phyloP scores from a whole-genome alignment of 163 green algal genomes.

The Chloroidium sp. region DNA sequence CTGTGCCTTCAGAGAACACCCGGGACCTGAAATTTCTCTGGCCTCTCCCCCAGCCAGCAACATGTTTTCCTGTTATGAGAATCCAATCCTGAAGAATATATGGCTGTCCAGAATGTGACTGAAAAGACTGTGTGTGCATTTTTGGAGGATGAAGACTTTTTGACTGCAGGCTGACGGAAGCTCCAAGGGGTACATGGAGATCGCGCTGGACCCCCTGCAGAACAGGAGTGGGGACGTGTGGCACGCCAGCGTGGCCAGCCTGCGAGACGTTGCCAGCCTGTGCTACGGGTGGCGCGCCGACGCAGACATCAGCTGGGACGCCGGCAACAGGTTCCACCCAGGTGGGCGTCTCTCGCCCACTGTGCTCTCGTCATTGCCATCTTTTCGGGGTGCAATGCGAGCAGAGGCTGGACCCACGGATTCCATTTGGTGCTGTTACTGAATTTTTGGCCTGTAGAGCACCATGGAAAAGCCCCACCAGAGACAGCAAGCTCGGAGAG shows the following conservation, averaged over 20 bases:
- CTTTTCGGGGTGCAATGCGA: too few species aligned
- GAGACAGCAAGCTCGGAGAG: too few species aligned
- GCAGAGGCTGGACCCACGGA: too few species aligned
- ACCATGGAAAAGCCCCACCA: too few species aligned
- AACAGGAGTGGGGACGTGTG: slow-evolving; percentile 23
- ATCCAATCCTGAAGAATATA: not conserved
- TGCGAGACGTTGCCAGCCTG: slow-evolving; percentile 21
- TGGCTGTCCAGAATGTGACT: not conserved
- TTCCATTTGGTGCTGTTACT: too few species aligned
- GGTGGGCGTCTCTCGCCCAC: slow-evolving; percentile 1
- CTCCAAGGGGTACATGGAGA: slow-evolving; percentile 11
- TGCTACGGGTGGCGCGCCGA: slow-evolving; percentile 39
- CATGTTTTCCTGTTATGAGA: not conserved
- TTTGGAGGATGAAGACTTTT: not conserved
- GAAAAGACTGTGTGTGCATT: not conserved
- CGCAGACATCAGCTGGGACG: slow-evolving; percentile 37
- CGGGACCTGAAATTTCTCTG: not conserved
- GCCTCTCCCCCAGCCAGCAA: not conserved
- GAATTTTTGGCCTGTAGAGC: not conserved
- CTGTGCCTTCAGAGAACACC: not conserved
- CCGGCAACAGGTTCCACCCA: slow-evolving; percentile 33
- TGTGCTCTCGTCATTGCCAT: too few species aligned
- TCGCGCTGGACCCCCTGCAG: slow-evolving; percentile 20
- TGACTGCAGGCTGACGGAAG: not conserved
- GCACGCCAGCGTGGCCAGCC: slow-evolving; percentile 19